phyloP scores from a whole-genome alignment of 1,284 basidiomycete genomes.

The Entoloma clypeatum region DNA sequence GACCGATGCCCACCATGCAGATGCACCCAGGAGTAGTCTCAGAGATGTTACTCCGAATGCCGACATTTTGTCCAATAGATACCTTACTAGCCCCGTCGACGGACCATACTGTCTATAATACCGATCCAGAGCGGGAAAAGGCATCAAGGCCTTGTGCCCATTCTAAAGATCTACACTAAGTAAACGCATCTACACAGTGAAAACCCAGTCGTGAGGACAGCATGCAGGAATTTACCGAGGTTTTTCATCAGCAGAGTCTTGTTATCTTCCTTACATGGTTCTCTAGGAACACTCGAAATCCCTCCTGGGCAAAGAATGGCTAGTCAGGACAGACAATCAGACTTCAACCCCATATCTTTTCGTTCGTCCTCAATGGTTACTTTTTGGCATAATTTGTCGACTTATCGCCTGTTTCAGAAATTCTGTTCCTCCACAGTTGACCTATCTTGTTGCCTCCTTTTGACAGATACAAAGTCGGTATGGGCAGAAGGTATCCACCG shows the following conservation, averaged over 20 bases:
- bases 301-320: slow-evolving; percentile 66
- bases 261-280: slow-evolving; percentile 6
- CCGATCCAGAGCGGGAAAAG: too few species aligned
- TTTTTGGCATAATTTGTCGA: slow-evolving; percentile 12
- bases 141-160: too few species aligned
- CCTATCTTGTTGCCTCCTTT: slow-evolving; percentile 52
- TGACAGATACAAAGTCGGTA: slow-evolving; percentile 70
- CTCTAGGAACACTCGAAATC: slow-evolving; percentile 52
- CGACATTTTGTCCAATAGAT: too few species aligned
- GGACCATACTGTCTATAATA: too few species aligned
- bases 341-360: slow-evolving; percentile 65
- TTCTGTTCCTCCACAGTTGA: slow-evolving; percentile 53
- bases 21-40: too few species aligned
- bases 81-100: too few species aligned
- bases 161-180: too few species aligned
- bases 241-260: slow-evolving; percentile 22
- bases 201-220: too few species aligned
- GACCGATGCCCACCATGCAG: too few species aligned
- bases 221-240: slow-evolving; percentile 61
- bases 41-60: too few species aligned
- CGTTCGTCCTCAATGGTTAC: slow-evolving; percentile 39
- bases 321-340: slow-evolving; percentile 56
- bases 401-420: slow-evolving; percentile 44
- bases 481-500: slow-evolving; percentile 64
- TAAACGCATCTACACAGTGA: too few species aligned